phyloP scores from a whole-genome alignment of 176 grass and related monocot species.

The Triticum dicoccoides region DNA sequence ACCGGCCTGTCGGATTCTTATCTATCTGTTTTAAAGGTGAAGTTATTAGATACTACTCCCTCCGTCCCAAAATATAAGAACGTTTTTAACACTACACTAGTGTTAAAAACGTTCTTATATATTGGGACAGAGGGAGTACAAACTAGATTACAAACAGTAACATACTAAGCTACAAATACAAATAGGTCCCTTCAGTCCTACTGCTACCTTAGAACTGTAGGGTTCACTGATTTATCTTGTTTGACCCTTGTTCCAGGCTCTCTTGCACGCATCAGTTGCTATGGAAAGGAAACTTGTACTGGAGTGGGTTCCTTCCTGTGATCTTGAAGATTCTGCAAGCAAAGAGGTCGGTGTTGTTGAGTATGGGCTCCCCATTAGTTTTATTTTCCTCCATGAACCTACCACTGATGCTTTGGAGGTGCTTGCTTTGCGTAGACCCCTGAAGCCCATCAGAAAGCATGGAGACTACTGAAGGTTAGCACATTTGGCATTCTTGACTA shows the following conservation, averaged over 20 bases:
- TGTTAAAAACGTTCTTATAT: too few relatives aligned
- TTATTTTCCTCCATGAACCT: constrained; percentile 11
- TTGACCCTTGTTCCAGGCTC: constrained; percentile 51
- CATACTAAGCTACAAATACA: not conserved
- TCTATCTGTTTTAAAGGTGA: constrained; percentile 87
- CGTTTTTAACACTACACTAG: too few relatives aligned
- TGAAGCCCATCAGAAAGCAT: constrained; percentile 74
- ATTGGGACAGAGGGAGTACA: too few relatives aligned
- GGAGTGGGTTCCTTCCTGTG: constrained; percentile 83
- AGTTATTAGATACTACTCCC: not conserved
- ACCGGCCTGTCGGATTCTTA: constrained; percentile 79
- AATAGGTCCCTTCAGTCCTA: not conserved
- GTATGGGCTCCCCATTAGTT: constrained; percentile 25
- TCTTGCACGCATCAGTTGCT: constrained; percentile 88
- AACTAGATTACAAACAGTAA: too few relatives aligned
- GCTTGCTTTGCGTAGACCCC: constrained; percentile 56
- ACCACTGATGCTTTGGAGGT: constrained; percentile 21
- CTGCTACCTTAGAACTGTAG: not conserved
- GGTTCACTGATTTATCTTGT: constrained; percentile 21
- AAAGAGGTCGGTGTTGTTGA: constrained; percentile 57
- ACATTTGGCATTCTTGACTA: constrained; percentile 26
- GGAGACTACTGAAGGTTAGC: constrained; percentile 85
- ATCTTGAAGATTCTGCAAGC: constrained; percentile 79
- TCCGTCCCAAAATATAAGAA: too few relatives aligned
- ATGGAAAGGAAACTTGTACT: constrained; percentile 87